Base-by-base conservation (phyloP, 345 rosid species). In the Rhizophora apiculata region DNA sequence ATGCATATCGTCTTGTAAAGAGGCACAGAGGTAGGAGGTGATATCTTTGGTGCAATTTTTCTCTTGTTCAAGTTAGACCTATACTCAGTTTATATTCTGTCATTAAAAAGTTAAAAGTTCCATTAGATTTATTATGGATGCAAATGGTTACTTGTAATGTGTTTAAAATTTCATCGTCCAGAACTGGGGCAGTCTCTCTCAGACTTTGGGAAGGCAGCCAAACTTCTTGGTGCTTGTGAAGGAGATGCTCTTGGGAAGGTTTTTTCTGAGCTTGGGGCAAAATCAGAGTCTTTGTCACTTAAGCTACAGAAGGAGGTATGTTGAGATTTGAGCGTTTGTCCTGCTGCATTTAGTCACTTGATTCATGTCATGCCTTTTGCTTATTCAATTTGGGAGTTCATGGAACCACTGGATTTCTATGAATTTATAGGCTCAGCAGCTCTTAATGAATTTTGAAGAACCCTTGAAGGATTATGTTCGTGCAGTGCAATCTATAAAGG, bases 401-500 rank as follows among this genome's bases (percentile, higher is more conserved):
- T n/a, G 55, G 51, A 63, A 48, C 30, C 75, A 18, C 20, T 22
- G 59, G 72, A 19, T 62, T 68, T 73, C 62, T 59, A 63, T 68
- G 67, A 53, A 67, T 54, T 37, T 74, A 22, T 81, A 92, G 99
- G 89, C 98, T 69, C 86, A 92, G 66, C 94, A 84, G 65, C 91
- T 96, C 71, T 70, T 96, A 78, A 90, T 96, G 97, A 88, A 87
- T 77, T 96, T 96, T 63, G 98, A 96, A 84, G 99, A 96, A 81
- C 98, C 99, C 56, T 72, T 96, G 83, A 92, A 96, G 76, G 99
- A 96, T 84, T 96, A 92, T 79, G 94, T 90, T 21, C 94, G 87
- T 65, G 87, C 90, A 71, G 96, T 92, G 76, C 98, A 92, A 61
- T 95, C 99, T 19, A 85, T 95, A 55, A 92, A 92, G 94, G 99